A percentile compares a stretch with the other conserved stretches of the same genome.
Conservation (phyloP, 495 filamentous ascomycete species). For the Podospora pseudoanserina region DNA sequence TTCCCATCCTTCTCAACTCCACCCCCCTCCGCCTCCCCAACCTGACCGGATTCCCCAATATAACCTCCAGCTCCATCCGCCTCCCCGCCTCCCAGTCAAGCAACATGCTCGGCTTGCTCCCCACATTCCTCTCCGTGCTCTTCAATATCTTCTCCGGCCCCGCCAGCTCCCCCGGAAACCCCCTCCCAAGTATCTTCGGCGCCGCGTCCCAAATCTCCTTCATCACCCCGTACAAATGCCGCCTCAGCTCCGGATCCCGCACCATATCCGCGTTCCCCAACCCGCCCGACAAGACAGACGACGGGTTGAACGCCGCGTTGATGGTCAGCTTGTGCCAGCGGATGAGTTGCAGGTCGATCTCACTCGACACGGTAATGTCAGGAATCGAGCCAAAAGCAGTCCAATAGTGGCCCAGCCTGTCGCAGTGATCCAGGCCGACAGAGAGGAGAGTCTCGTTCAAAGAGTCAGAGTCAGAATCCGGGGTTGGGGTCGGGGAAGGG, state of each 20-base stretch:
- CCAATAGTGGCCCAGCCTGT: constrained; percentile 38
- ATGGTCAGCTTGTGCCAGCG: constrained; percentile 65
- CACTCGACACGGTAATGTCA: constrained; percentile 48
- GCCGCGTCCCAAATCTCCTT: constrained; percentile 54
- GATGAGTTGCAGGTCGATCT: constrained; percentile 53
- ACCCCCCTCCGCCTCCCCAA: constrained; percentile 50
- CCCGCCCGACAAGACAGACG: constrained; percentile 55
- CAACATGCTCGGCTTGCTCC: constrained; percentile 58
- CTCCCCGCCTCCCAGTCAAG: constrained; percentile 55
- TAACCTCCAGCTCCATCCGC: constrained; percentile 59
- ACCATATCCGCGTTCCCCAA: constrained; percentile 54
- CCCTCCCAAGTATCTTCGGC: constrained; percentile 47
- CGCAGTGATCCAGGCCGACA: constrained; percentile 24
- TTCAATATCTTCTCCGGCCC: constrained; percentile 51
- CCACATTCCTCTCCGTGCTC: constrained; percentile 53
- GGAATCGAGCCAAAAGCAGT: constrained; percentile 45
- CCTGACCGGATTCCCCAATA: constrained; percentile 56
- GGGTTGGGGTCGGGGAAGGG: constrained; percentile 15
- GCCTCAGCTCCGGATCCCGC: constrained; percentile 46
- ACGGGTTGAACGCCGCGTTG: constrained; percentile 63
- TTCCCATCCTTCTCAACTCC: constrained; percentile 52
- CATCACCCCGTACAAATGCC: constrained; percentile 52
- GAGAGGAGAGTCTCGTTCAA: background rate
- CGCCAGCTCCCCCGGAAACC: constrained; percentile 45
- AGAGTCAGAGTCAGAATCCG: constrained; percentile 20